Conservation (phyloP, 164 flowering plant species). For the Stephania cephalantha region DNA sequence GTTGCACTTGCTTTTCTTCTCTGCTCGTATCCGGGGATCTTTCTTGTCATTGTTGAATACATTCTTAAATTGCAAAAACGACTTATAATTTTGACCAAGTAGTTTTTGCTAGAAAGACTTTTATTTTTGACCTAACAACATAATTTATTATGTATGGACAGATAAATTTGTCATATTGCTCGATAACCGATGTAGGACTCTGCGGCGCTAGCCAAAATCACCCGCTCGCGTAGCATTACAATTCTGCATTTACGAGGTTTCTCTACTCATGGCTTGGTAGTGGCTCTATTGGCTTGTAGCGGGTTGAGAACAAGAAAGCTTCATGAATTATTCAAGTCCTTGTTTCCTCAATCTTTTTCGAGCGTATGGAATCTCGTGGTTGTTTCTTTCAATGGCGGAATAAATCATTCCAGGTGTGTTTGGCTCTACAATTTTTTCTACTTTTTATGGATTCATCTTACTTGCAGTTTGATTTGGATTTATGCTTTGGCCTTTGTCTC, state of each 20-base stretch:
- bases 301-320: too few relatives aligned
- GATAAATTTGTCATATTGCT: constrained; percentile 79
- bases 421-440: neutral
- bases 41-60: too few relatives aligned
- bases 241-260: too few relatives aligned
- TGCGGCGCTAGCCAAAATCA: constrained; percentile 69
- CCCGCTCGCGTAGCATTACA: constrained; percentile 72
- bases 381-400: constrained; percentile 79
- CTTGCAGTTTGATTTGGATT: neutral
- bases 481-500: neutral
- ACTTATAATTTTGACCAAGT: too few relatives aligned
- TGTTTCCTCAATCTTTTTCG: constrained; percentile 44
- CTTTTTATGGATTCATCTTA: neutral
- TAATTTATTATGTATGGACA: constrained; percentile 25
- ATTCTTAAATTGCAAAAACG: too few relatives aligned
- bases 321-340: too few relatives aligned
- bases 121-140: constrained; percentile 2
- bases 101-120: too few relatives aligned
- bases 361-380: constrained; percentile 77
- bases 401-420: constrained; percentile 51
- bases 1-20: too few relatives aligned
- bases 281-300: too few relatives aligned
- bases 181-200: constrained; percentile 73
- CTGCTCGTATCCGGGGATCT: too few relatives aligned
- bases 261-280: too few relatives aligned